A percentile compares a stretch with the other conserved stretches of the same genome.
phyloP scores from a whole-genome alignment of 2,329 filamentous ascomycete genomes.

The Thelonectria rubi region DNA sequence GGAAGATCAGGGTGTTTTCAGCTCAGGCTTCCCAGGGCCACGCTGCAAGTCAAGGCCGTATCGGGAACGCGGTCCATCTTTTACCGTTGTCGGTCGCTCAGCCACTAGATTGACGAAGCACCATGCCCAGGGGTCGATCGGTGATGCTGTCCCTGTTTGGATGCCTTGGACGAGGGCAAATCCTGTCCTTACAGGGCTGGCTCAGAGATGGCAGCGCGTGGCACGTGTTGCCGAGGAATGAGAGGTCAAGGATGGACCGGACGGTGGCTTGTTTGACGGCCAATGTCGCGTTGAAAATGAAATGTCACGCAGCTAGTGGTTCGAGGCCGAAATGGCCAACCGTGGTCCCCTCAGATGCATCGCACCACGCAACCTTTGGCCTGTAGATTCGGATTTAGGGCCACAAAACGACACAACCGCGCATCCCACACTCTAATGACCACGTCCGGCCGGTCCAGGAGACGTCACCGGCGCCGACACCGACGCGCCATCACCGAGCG shows the following conservation, averaged over 20 bases:
- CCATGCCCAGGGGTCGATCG: conserved; percentile 22
- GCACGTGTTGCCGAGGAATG: conserved; percentile 23
- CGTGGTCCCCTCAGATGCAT: conserved; percentile 2
- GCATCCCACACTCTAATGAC: neutral
- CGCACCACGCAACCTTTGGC: conserved; percentile 9
- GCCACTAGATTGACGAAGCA: conserved; percentile 34
- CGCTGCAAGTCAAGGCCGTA: conserved; percentile 9
- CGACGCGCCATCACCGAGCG: conserved; percentile 19
- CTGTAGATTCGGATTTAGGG: conserved; percentile 4
- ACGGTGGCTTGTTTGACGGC: conserved; percentile 14
- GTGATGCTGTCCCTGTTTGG: conserved; percentile 20
- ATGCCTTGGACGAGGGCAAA: conserved; percentile 10
- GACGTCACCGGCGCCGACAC: conserved; percentile 15
- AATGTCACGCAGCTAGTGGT: conserved; percentile 23
- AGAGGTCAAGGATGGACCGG: neutral
- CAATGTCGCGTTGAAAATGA: conserved; percentile 10
- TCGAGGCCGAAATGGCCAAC: conserved; percentile 9
- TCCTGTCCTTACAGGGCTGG: conserved; percentile 12
- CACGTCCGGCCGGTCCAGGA: conserved; percentile 3
- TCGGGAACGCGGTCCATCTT: conserved; percentile 26
- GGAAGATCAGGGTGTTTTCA: conserved; percentile 4
- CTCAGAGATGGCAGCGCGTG: conserved; percentile 3
- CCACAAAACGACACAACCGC: neutral
- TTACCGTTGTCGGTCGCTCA: conserved; percentile 27
- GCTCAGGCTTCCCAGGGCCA: conserved; percentile 13